Evolutionary conservation across 331 rosid genomes (phyloP), one percentile per base, ranked within the genome.

Genomic region (Dryas integrifolia): DNA sequence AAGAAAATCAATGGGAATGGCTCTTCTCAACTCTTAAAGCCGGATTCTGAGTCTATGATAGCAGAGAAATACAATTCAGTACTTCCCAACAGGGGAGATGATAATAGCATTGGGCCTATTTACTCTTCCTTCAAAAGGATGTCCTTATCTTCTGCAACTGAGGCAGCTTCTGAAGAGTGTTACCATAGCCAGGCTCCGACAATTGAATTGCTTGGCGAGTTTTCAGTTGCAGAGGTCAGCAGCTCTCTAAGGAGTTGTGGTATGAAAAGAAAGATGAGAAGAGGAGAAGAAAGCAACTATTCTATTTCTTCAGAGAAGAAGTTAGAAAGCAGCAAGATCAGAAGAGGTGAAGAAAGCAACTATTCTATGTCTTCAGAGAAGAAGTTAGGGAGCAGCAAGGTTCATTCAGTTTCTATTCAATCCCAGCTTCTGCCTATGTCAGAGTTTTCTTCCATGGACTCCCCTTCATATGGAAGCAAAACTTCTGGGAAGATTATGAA

Each of bases 141-240:
- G 48, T 72, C 76, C 9, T 56, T 44, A 8, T 8, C 72, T 68
- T 78, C 80, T 24, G 67, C 73, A 62, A 9, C 24, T 13, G 69
- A 66, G 51, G 58, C 77, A 78, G 56, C 6, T 70, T 45, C 47
- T 15, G 57, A 77, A 65, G 81, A 57, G 7, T 30, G 48, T 30
- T 15, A 49, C 43, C 66, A 71, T 4, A 69, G 76, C 69, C 68
- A 35, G 51, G 85, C 76, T 13, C 87, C 89, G 35, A 49, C 77
- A 56, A 74, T 83, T 60, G 74, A 80, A 71, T 74, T 85, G 45
- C 89, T 82, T 6, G 72, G 84, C 6, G 87, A 85, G 82, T 71
- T 82, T 73, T 85, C 52, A 39, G 67, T 83, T 35, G 78, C 72
- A 49, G 85, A 80, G 45, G 71, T 62, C 41, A 77, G 72, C 57